Evolutionary conservation across 2,329 filamentous ascomycete species (phyloP), one percentile per base, ranked within the genome.

Genomic region (Aspergillus pseudotamarii): DNA sequence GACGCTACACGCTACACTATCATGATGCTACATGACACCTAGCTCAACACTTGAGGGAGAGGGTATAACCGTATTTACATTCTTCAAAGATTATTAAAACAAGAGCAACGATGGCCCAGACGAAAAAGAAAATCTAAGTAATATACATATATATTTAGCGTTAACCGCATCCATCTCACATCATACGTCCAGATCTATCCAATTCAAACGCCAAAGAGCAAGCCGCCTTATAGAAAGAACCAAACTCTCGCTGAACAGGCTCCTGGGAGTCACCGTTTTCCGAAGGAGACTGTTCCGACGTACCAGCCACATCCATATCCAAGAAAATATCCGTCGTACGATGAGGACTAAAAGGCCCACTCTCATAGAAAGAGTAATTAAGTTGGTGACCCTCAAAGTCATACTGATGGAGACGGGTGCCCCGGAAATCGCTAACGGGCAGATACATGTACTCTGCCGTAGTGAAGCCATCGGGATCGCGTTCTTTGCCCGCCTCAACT

Each of bases 141-240:
- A 43, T 68, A 57, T 53, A 45, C 28, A 62, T 48, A 30, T 50
- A 48, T 46, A 34, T n/a, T 38, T 57, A 53, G 51, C 34, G 14
- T 23, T 54, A 21, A 36, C 51, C 5, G 19, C 32, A 38, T 55
- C 21, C n/a, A 60, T 2, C 28, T 57, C 59, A 60, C 59, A 64
- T 41, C 26, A 45, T 51, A 36, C 56, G 57, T 51, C 67, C 57
- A 55, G 68, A 64, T 43, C 53, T 69, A 28, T 76, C 71, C 48
- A 79, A 61, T 59, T 75, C 67, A 63, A 80, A 79, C 28, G 78
- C 76, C 70, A 80, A 69, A 12, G 72, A 68, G 60, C 77, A 80
- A 19, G 78, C 75, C 14, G 73, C 64, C 6, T 64, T 71, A 56
- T 79, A 80, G 55, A 80, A 78, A 0, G 72, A 72, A 58, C 74